Evolutionary conservation across 768 basidiomycete genomes (phyloP).

Genomic region (Boletus rubroflammeus): DNA sequence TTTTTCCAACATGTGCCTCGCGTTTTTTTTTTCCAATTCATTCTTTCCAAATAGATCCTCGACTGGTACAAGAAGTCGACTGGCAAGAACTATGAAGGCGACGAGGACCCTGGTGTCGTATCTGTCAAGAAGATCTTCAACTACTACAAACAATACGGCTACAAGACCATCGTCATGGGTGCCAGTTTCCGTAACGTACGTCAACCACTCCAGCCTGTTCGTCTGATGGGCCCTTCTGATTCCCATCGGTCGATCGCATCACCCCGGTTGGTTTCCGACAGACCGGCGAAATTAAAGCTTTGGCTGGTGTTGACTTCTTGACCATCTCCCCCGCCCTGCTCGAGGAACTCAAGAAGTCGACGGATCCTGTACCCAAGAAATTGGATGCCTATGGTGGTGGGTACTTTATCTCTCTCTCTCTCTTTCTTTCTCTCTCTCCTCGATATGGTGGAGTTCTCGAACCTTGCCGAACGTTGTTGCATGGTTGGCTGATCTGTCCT

Average conservation of each 20-base stretch:
- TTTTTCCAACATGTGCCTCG: slow-evolving; percentile 12
- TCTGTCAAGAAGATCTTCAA: slow-evolving; percentile 98
- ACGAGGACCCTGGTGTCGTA: slow-evolving; percentile 92
- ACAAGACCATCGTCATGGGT: slow-evolving; percentile 99
- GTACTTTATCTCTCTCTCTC: slow-evolving; percentile 21
- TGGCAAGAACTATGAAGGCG: slow-evolving; percentile 85
- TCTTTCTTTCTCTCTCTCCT: not conserved
- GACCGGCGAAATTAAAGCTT: slow-evolving; percentile 88
- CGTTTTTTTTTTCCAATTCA: slow-evolving; percentile 1
- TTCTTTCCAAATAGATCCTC: slow-evolving; percentile 62
- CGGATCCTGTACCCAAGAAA: slow-evolving; percentile 75
- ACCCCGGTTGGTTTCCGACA: slow-evolving; percentile 29
- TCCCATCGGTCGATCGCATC: slow-evolving; percentile 4
- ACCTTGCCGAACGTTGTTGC: not conserved
- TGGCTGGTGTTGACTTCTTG: slow-evolving; percentile 96
- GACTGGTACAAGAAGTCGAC: slow-evolving; percentile 98
- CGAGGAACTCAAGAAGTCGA: slow-evolving; percentile 87
- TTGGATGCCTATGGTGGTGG: slow-evolving; percentile 64
- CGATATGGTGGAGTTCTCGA: not conserved
- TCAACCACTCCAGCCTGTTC: slow-evolving; percentile 8
- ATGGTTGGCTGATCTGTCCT: slow-evolving; percentile 10
- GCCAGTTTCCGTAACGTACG: slow-evolving; percentile 98
- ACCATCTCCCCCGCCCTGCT: slow-evolving; percentile 91
- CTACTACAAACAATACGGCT: slow-evolving; percentile 98
- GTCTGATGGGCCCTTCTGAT: no score